Evolutionary conservation across 176 grass and related monocot species (phyloP).

Genomic region (Triticum urartu): DNA sequence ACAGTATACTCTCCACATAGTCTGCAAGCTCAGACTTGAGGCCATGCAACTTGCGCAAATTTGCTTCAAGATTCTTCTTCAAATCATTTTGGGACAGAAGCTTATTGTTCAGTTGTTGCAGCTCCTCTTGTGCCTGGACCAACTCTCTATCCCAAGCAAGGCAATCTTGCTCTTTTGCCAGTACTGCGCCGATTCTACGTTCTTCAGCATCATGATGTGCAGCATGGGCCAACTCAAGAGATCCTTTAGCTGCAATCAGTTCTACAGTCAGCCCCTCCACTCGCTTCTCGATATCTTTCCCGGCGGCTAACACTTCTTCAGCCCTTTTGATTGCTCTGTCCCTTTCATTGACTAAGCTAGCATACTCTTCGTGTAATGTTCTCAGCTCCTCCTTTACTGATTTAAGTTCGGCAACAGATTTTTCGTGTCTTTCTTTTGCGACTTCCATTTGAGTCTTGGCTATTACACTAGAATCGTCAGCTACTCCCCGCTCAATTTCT

Average conservation of each 20-base stretch:
- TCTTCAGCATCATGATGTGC: conserved; percentile 90
- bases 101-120: conserved; percentile 58
- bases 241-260: conserved; percentile 71
- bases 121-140: conserved; percentile 64
- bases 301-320: conserved; percentile 51
- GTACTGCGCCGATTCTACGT: conserved; percentile 58
- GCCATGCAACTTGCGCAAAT: conserved; percentile 46
- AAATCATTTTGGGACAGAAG: conserved; percentile 56
- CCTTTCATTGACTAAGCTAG: conserved; percentile 55
- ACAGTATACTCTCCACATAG: conserved; percentile 59
- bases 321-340: conserved; percentile 59
- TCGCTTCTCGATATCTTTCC: conserved; percentile 63
- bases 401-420: conserved; percentile 55
- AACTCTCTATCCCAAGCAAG: conserved; percentile 73
- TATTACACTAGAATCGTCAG: conserved; percentile 68
- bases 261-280: conserved; percentile 77
- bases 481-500: conserved; percentile 81
- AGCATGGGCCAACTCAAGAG: conserved; percentile 79
- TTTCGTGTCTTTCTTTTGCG: conserved; percentile 62
- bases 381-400: conserved; percentile 49
- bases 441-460: conserved; percentile 67
- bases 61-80: conserved; percentile 54
- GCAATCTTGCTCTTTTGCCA: conserved; percentile 70
- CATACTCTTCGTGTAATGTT: conserved; percentile 56
- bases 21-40: conserved; percentile 68